phyloP scores from a whole-genome alignment of 108 stramenopile species.

The Skeletonema menzelii region DNA sequence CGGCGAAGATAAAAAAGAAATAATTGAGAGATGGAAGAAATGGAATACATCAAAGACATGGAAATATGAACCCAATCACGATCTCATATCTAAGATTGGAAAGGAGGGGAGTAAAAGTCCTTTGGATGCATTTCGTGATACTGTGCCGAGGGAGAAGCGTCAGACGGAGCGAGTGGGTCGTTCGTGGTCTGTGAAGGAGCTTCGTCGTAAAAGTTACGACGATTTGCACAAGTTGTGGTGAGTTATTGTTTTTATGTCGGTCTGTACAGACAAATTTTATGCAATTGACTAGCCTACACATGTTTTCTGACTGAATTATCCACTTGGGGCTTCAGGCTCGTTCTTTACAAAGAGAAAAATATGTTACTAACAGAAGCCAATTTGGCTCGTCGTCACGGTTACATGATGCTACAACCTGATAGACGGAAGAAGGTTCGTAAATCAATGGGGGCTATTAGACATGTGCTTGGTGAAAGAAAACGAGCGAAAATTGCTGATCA shows the following conservation, averaged over 20 bases:
- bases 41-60: conserved; percentile 40
- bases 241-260: conserved; percentile 24
- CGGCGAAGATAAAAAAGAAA: conserved; percentile 26
- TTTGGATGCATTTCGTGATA: conserved; percentile 81
- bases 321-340: conserved; percentile 39
- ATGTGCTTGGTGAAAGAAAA: conserved; percentile 88
- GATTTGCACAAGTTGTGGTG: conserved; percentile 93
- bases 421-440: conserved; percentile 77
- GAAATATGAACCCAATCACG: conserved; percentile 26
- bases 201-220: conserved; percentile 88
- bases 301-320: neutral
- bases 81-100: conserved; percentile 30
- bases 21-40: conserved; percentile 40
- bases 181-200: conserved; percentile 75
- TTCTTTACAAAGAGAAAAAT: conserved; percentile 92
- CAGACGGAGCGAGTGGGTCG: conserved; percentile 70
- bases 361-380: conserved; percentile 88
- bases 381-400: conserved; percentile 62
- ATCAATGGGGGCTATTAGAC: conserved; percentile 87
- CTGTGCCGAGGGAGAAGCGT: conserved; percentile 61
- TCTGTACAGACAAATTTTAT: too few relatives aligned
- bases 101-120: conserved; percentile 39
- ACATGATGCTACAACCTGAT: conserved; percentile 77
- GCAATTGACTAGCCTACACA: too few relatives aligned
- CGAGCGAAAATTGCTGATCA: conserved; percentile 64